Evolutionary conservation across 2,329 filamentous ascomycete species (phyloP), one percentile per base, ranked within the genome.

Genomic region (Orbilia brochopaga): DNA sequence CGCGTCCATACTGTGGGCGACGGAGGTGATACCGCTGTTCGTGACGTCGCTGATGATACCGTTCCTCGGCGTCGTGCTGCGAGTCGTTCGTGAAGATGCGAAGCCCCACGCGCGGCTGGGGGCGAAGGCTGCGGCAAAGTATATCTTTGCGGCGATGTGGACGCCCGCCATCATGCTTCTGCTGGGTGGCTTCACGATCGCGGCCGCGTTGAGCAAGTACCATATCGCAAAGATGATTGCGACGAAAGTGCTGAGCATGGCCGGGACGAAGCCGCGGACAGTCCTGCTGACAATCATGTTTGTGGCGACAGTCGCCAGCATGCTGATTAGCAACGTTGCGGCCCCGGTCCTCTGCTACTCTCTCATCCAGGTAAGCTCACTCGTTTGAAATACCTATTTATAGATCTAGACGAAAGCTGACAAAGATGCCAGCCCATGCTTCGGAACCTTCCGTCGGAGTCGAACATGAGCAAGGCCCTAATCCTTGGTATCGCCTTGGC

Each of bases 271-370:
- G 76, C 94, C 94, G 8, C 85, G 88, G 62, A 93, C 90, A 1
- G 94, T 99, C 2, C 84, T 99, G 2, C 81, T 99, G n/a, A 94
- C 93, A 60, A 97, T 93, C 81, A 99, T 99, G 94, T 92, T 97
- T 76, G 94, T 99, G 46, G 92, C 93, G 62, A 95, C 94, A 78
- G 95, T 99, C 79, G 89, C 95, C 7, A 97, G 92, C 76, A 99
- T 99, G 94, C 91, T 96, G 84, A 97, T 99, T 78, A 96, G 92
- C 81, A 99, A 99, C 76, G 95, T 99, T 27, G 94, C 94, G 0
- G 93, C 95, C 1, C 94, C 94, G 0, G 94, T 99, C 8, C 85
- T 99, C 40, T 99, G 94, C 82, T 97, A 95, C 80, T 96, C 92
- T 19, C 97, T 99, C 77, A 96, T 99, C 70, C 92, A 96, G 84